Evolutionary conservation across 2,329 filamentous ascomycete species (phyloP), one percentile per base, ranked within the genome.

Genomic region (Cytospora leucostoma): DNA sequence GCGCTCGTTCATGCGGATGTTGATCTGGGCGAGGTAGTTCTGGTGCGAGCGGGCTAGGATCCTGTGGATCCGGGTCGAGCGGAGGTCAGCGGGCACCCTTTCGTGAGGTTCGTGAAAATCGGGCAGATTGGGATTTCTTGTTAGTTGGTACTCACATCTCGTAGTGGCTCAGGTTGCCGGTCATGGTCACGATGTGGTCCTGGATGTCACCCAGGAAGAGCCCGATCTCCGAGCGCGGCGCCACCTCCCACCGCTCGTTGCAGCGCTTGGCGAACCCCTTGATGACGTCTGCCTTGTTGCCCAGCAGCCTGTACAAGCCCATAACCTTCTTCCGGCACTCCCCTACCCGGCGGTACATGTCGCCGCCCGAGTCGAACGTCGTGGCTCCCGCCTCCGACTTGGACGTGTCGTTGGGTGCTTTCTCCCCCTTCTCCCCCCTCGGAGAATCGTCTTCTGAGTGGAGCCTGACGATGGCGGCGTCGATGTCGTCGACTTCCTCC

Each of bases 121-220:
- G 40, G 40, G 37, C 19, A 81, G 4, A 11, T 19, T 34, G 6
- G 53, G 35, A 54, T 17, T 52, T n/a, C 15, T 17, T 15, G n/a
- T 12, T 47, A 11, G 44, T 3, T 19, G n/a, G n/a, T 12, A 35
- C 88, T 72, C 81, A 95, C 91, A 93, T 96, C 77, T 99, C 95
- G 72, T 98, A 98, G 74, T 99, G 95, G 68, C 88, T 90, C 72
- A 99, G 78, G 74, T 98, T 99, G 58, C 90, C 91, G 44, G 94
- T 98, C 95, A 99, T 99, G 67, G 95, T 99, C 70, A 99, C 88
- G 70, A 99, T 98, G 74, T 99, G 95, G 79, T 99, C 95, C 76
- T 99, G 95, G 67, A 99, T 99, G 79, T 99, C 95, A 66, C 95
- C 95, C 64, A 99, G 80, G 76, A 98, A 99, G 59, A 99, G 78